Base-by-base conservation (phyloP, 164 flowering plant species). In the Sedum album region DNA sequence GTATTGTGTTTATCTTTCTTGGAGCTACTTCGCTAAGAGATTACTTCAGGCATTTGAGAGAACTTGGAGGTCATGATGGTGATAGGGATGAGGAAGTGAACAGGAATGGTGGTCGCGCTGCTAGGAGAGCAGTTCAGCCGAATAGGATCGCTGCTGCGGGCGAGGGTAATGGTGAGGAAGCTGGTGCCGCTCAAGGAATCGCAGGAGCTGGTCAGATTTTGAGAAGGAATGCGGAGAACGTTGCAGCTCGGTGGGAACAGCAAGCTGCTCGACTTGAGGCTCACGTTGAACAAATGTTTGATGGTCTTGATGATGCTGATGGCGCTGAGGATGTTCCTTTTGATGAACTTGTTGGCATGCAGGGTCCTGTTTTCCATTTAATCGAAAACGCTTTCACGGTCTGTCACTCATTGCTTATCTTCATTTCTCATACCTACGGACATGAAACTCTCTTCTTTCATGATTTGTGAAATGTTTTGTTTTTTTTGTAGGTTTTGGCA, bases 321-420 rank as follows among this genome's bases (percentile, higher is more conserved):
- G 97, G 95, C 53, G 99, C 99, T 67, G 99, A 94, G 73, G 97
- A 90, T 88, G 99, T 95, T 13, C 99, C 97, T 13, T 95, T 95
- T 78, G 97, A 92, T 73, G 99, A 92, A 74, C 93, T 95, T 71
- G 97, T 95, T 78, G 99, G 99, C 73, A 95, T 95, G 99, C 99
- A 92, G 80, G 97, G 99, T 17, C 97, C 99, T 63, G 94, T 92
- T 44, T 92, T 92, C 69, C 99, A 92, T 79, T 79, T 95, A 76
- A 91, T 95, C 73, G 99, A 95, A 75, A 95, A 95, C 84, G 99
- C 99, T 71, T 87, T 92, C 69, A 95, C 99, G 25, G 99, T 95
- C 72, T 85, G 96, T 82, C 6, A 41, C 6, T 30, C 6, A 9
- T 46, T 20, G n/a, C 20, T 23, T n/a, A 5, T 14, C 25, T 23